phyloP scores from a whole-genome alignment of 176 grass and related monocot genomes.

The Pontederia paniculata region DNA sequence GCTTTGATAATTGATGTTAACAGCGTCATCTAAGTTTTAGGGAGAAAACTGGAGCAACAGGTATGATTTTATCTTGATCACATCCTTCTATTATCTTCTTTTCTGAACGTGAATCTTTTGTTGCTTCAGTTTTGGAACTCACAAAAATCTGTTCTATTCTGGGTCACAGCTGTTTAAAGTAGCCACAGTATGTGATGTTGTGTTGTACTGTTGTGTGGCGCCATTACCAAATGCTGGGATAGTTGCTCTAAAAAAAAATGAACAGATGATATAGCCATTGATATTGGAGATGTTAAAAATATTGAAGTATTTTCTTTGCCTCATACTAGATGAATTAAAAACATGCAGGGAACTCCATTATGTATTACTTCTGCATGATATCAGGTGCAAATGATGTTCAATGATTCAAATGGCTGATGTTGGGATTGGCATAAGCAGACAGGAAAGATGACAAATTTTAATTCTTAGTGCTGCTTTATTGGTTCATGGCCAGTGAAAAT shows the following conservation, averaged over 20 bases:
- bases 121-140: neutral
- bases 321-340: no score
- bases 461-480: constrained; percentile 75
- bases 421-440: constrained; percentile 89
- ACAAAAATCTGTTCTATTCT: constrained; percentile 4
- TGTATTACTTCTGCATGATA: constrained; percentile 1
- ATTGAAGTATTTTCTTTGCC: neutral
- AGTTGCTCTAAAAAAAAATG: constrained; percentile 90
- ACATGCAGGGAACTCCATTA: neutral
- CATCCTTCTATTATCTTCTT: no score
- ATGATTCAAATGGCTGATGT: constrained; percentile 99
- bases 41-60: constrained; percentile 61
- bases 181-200: constrained; percentile 73
- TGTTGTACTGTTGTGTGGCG: constrained; percentile 90
- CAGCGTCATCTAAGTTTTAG: constrained; percentile 89
- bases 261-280: constrained; percentile 95
- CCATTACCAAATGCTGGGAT: constrained; percentile 94
- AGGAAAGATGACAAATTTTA: constrained; percentile 94
- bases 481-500: constrained; percentile 99
- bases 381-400: constrained; percentile 99
- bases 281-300: constrained; percentile 91
- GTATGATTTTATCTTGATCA: constrained; percentile 19
- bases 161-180: constrained; percentile 62
- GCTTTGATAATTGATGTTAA: constrained; percentile 93
- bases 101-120: no score